Base-by-base conservation (phyloP, 2,329 filamentous ascomycete genomes). In the Tolypocladium nubicola region DNA sequence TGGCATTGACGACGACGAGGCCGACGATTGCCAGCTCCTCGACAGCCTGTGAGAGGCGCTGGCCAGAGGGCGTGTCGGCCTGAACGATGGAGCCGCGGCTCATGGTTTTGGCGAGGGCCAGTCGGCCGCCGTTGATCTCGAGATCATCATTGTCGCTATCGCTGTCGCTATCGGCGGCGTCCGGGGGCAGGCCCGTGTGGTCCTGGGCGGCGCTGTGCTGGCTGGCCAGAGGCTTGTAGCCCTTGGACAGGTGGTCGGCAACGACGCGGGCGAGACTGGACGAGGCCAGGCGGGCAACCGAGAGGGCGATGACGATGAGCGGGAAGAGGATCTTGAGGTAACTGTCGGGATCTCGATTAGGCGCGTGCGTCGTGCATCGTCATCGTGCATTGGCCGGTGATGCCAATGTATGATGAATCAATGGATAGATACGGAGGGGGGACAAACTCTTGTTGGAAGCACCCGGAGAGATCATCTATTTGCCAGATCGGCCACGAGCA, bases 1-100 rank as follows among this genome's bases (percentile, higher is more conserved):
- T 73, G 21, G 86, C 72, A 64, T 90, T 90, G 59, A 92, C 74
- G 2, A 76, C 84, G 57, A 97, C 72, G 63, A 94, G 79, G 14
- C 82, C 89, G 56, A 86, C 70, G 39, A 97, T 81, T 35, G 88
- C 87, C 11, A 90, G 69, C 65, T 89, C 84, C 74, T 99, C 94
- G 10, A 93, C 64, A 1, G 86, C 66, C 6, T 93, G 81, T 14
- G 90, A 78, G 10, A 86, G 72, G 45, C 86, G 74, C 73, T 96
- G 87, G 49, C 83, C 90, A 10, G 81, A 78, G 1, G 94, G 94
- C 50, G 81, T 86, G 71, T 94, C 86, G 58, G 92, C 78, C 59
- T 89, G 84, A 53, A 92, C 81, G 54, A 86, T 75, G 30, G 83
- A 86, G 52, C 81, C 83, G 62, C 75, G 78, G n/a, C 82, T 85